phyloP scores from a whole-genome alignment of 2,329 filamentous ascomycete genomes.

The Gremmenia infestans region DNA sequence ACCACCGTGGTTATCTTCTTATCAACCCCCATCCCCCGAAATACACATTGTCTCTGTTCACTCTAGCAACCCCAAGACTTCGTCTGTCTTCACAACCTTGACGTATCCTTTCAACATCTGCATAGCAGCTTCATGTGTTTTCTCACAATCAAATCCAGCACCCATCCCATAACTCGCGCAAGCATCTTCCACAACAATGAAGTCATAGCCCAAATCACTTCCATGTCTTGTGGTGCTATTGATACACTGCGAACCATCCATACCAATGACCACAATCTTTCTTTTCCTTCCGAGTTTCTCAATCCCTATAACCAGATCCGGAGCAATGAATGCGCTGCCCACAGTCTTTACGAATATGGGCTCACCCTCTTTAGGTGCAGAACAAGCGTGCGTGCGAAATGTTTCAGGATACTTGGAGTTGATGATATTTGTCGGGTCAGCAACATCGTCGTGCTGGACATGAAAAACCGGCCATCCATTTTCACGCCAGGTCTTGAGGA shows the following conservation, averaged over 20 bases:
- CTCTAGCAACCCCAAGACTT: neutral
- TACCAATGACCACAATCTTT: slow-evolving; percentile 18
- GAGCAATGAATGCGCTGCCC: slow-evolving; percentile 19
- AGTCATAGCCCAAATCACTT: slow-evolving; percentile 19
- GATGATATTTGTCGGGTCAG: slow-evolving; percentile 13
- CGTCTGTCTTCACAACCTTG: neutral
- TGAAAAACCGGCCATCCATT: slow-evolving; percentile 17
- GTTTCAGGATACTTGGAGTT: slow-evolving; percentile 9
- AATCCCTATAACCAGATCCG: neutral
- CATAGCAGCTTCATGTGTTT: slow-evolving; percentile 19
- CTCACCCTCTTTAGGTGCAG: slow-evolving; percentile 12
- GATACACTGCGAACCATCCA: slow-evolving; percentile 22
- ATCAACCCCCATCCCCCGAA: no score
- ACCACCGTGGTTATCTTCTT: no score
- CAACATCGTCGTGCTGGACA: slow-evolving; percentile 18
- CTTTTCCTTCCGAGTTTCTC: slow-evolving; percentile 7
- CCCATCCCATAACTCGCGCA: slow-evolving; percentile 19
- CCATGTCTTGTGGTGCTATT: slow-evolving; percentile 21
- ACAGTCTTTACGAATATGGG: slow-evolving; percentile 16
- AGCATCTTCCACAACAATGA: slow-evolving; percentile 22
- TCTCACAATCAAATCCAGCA: slow-evolving; percentile 8
- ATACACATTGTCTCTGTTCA: no score
- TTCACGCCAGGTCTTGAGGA: slow-evolving; percentile 18
- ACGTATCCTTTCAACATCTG: slow-evolving; percentile 13
- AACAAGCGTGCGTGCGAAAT: slow-evolving; percentile 14